Conservation (phyloP, 345 rosid species). For the Isatis tinctoria region DNA sequence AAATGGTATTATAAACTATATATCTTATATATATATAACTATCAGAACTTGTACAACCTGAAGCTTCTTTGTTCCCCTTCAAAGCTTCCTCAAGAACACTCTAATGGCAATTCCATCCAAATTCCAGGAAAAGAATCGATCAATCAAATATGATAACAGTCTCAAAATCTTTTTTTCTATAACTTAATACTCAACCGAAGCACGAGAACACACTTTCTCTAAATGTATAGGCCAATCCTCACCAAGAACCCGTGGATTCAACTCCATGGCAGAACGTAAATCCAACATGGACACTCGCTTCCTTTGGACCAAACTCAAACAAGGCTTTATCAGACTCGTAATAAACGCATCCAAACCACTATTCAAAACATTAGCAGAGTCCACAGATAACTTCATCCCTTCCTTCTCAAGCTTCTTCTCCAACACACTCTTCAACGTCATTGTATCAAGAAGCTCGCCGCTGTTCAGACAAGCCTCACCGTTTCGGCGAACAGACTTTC, state of each 20-base stretch:
- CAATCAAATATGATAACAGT: neutral
- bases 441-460: constrained; percentile 67
- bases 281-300: constrained; percentile 45
- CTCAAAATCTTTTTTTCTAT: constrained; percentile 1
- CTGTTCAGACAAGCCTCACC: constrained; percentile 43
- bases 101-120: neutral
- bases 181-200: constrained; percentile 38
- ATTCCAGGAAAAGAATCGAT: constrained; percentile 28
- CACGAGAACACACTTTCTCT: constrained; percentile 52
- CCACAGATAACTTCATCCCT: constrained; percentile 46
- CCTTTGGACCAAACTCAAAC: constrained; percentile 35
- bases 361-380: constrained; percentile 66
- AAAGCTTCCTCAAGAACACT: constrained; percentile 23
- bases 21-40: constrained; percentile 7
- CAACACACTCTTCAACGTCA: constrained; percentile 50
- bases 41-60: constrained; percentile 25
- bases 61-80: constrained; percentile 8
- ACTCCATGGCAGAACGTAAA: constrained; percentile 60
- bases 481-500: constrained; percentile 35
- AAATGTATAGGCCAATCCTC: constrained; percentile 64
- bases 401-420: constrained; percentile 60
- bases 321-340: constrained; percentile 70
- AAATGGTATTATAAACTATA: constrained; percentile 18
- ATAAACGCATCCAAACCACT: constrained; percentile 58
- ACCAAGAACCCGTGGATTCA: constrained; percentile 72